These are phyloP conservation scores for Colletotrichum musicola DNA, from an alignment of 2,329 filamentous ascomycete genomes.

Conservation along the genomic window DNA sequence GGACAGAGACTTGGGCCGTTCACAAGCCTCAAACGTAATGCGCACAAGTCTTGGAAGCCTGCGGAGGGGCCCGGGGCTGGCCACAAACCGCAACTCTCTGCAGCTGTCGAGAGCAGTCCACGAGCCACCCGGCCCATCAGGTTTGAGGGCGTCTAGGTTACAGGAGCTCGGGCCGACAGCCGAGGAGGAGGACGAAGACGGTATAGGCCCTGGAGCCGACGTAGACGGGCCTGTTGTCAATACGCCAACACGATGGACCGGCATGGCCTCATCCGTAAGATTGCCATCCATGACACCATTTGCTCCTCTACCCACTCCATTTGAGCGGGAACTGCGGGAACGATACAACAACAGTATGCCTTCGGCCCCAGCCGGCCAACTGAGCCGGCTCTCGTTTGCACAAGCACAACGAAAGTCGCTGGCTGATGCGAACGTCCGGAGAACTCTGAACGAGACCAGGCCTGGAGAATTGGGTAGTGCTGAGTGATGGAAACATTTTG, in stretches of 20 bases:
- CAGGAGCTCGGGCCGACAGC: constrained; percentile 21
- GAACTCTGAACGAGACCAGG: not conserved
- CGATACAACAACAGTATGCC: constrained; percentile 35
- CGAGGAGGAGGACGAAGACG: constrained; percentile 35
- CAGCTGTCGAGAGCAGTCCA: constrained; percentile 29
- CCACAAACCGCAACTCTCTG: constrained; percentile 6
- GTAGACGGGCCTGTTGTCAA: constrained; percentile 43
- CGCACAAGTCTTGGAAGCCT: constrained; percentile 23
- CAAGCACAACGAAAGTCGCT: constrained; percentile 28
- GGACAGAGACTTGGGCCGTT: not conserved
- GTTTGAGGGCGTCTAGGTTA: constrained; percentile 14
- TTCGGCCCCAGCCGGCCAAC: not conserved
- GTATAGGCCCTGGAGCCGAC: constrained; percentile 18
- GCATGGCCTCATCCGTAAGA: constrained; percentile 53
- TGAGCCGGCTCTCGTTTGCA: constrained; percentile 32
- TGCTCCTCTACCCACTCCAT: constrained; percentile 57
- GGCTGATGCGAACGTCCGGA: constrained; percentile 13
- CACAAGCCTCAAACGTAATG: constrained; percentile 9
- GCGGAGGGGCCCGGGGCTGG: constrained; percentile 11
- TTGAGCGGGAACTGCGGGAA: constrained; percentile 52
- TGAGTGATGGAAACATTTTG: not conserved
- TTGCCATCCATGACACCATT: constrained; percentile 58
- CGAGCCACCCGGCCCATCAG: constrained; percentile 17
- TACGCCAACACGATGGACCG: constrained; percentile 62
- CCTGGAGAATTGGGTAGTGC: not conserved